Conservation (phyloP, 768 basidiomycete species). For the Agaricus subrufescens region DNA sequence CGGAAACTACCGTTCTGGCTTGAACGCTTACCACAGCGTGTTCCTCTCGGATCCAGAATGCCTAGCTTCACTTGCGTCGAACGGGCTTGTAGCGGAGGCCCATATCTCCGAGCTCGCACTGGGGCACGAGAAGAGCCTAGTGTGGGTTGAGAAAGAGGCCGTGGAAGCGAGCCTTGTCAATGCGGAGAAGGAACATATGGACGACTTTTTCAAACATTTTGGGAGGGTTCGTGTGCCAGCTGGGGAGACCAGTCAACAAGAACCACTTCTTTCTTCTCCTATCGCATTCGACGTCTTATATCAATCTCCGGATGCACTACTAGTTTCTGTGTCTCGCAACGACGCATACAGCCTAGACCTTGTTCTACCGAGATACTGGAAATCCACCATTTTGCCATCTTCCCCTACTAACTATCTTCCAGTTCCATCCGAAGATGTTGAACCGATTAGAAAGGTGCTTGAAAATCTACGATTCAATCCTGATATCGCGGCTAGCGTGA, state of each 20-base stretch:
- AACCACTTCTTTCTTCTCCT: slow-evolving; percentile 6
- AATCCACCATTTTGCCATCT: slow-evolving; percentile 55
- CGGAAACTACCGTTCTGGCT: slow-evolving; percentile 48
- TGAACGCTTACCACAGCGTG: slow-evolving; percentile 40
- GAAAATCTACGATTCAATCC: slow-evolving; percentile 62
- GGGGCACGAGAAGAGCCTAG: slow-evolving; percentile 32
- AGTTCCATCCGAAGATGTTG: slow-evolving; percentile 51
- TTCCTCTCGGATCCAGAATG: slow-evolving; percentile 31
- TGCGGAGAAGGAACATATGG: slow-evolving; percentile 7
- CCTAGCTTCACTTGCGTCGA: slow-evolving; percentile 25
- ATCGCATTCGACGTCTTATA: slow-evolving; percentile 33
- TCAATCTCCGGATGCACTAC: slow-evolving; percentile 35
- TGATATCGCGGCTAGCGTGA: slow-evolving; percentile 59
- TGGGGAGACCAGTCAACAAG: slow-evolving; percentile 12
- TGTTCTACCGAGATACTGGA: slow-evolving; percentile 71
- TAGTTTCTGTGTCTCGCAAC: slow-evolving; percentile 43
- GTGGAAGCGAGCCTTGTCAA: slow-evolving; percentile 40
- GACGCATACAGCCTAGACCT: slow-evolving; percentile 48
- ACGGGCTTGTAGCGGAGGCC: slow-evolving; percentile 21
- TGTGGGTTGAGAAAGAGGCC: slow-evolving; percentile 57
- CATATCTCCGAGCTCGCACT: slow-evolving; percentile 19
- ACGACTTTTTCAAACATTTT: slow-evolving; percentile 3
- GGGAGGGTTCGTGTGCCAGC: slow-evolving; percentile 13
- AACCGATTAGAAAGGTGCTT: slow-evolving; percentile 55
- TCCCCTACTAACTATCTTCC: slow-evolving; percentile 44